Base-by-base conservation (phyloP, 495 filamentous ascomycete genomes). In the Podospora pseudopauciseta region DNA sequence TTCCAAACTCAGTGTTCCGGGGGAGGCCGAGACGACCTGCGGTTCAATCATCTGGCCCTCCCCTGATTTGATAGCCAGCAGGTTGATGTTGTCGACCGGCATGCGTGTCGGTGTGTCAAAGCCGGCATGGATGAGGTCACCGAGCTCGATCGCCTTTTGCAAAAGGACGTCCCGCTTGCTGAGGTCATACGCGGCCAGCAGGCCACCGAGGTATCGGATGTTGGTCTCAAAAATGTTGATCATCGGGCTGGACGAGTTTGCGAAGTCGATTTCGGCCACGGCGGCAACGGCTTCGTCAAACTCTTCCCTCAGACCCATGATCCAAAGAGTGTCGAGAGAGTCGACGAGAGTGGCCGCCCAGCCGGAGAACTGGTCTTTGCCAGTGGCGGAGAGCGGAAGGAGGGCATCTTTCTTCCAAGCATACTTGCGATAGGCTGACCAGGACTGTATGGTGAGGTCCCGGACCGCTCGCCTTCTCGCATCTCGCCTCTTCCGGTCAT, bases 261-360 rank as follows among this genome's bases (percentile, higher is more conserved):
- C 90, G 72, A 94, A 96, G 81, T 96, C 89, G 68, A 96, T 92
- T 53, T 56, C 66, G 15, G 84, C 83, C n/a, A 91, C 83, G 18
- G 82, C 85, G 60, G 89, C 80, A 5, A 92, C 85, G 26, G 91
- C 93, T 65, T 89, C 86, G 64, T 88, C 83, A 76, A 96, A 97
- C 62, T 96, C 92, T n/a, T 90, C 83, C 74, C 88, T 86, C 76
- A 96, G 72, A 23, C 83, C 91, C 92, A 96, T 93, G 66, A 97
- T 92, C 91, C 91, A 95, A 18, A 97, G 76, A 0, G 92, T 92
- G 76, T 97, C 93, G 63, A 96, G 79, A n/a, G 88, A 77, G 83
- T 97, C 93, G 0, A 97, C 91, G 68, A 95, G 74, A 1, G 93
- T 96, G 6, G 92, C 93, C 9, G 88, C 92, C 92, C 93, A 96